Conservation (phyloP, 176 grass and related monocot genomes). For the Rhipidocladum racemiflorum region DNA sequence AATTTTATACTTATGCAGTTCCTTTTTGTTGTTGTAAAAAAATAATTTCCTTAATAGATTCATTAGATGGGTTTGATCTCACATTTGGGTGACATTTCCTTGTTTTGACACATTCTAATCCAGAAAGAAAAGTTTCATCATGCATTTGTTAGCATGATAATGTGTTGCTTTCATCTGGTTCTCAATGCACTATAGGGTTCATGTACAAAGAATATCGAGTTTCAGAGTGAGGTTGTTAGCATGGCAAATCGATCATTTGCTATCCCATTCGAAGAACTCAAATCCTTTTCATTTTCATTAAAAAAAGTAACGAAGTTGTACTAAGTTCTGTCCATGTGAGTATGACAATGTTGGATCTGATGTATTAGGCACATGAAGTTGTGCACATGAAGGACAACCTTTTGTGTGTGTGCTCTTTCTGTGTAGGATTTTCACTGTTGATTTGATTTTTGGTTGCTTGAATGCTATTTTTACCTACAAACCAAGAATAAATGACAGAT, state of each 20-base stretch:
- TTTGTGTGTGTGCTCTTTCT: not conserved
- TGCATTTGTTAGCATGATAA: not conserved
- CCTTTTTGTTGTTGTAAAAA: not conserved
- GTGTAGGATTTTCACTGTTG: too few species aligned
- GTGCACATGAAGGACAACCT: not conserved
- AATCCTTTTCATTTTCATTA: not conserved
- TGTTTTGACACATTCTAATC: constrained; percentile 11
- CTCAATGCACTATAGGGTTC: not conserved
- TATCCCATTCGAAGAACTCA: not conserved
- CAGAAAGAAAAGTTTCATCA: not conserved
- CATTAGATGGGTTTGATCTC: not conserved
- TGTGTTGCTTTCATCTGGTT: not conserved
- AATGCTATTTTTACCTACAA: not conserved
- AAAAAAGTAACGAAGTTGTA: not conserved
- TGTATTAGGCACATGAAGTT: not conserved
- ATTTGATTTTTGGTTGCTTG: not conserved
- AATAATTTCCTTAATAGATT: not conserved
- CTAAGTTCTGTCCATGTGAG: not conserved
- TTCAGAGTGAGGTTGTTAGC: not conserved
- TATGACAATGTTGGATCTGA: not conserved
- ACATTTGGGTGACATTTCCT: constrained; percentile 14
- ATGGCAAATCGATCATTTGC: not conserved
- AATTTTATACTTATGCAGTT: not conserved
- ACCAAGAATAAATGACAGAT: not conserved
- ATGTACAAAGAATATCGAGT: not conserved